A percentile compares a stretch with the other conserved stretches of the same genome.
Evolutionary conservation across 306 rosid species (phyloP).

Genomic region (Quillaja saponaria): DNA sequence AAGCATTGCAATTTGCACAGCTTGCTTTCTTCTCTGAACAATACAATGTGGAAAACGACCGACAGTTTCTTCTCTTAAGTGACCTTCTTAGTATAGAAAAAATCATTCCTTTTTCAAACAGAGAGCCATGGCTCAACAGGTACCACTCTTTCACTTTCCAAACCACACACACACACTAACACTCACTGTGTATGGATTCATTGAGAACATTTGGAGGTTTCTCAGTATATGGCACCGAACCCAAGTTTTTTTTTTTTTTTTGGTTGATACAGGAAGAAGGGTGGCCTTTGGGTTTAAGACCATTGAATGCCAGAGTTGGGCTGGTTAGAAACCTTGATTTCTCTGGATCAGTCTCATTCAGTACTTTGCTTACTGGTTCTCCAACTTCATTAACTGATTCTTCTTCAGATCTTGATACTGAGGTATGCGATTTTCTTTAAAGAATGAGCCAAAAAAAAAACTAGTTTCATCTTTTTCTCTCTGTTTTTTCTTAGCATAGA

Average conservation of each 20-base stretch:
- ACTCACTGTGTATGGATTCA: conserved; percentile 3
- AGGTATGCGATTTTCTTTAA: conserved; percentile 39
- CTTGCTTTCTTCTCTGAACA: conserved; percentile 10
- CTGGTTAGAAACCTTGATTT: conserved; percentile 50
- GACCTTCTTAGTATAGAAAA: conserved; percentile 26
- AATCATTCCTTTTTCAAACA: conserved; percentile 22
- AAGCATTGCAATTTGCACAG: conserved; percentile 24
- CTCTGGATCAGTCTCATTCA: conserved; percentile 71
- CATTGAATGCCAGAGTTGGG: conserved; percentile 64
- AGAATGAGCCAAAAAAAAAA: not conserved
- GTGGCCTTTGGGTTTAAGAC: conserved; percentile 84
- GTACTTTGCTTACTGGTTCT: conserved; percentile 61
- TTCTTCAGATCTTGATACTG: conserved; percentile 67
- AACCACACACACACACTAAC: not conserved
- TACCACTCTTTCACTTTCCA: conserved; percentile 14
- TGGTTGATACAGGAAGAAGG: conserved; percentile 64
- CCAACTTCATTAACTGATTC: conserved; percentile 43
- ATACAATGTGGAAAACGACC: conserved; percentile 36
- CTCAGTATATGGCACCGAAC: not conserved
- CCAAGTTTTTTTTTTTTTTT: not conserved
- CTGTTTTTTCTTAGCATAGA: conserved; percentile 3
- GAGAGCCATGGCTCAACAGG: conserved; percentile 62
- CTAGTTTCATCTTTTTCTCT: conserved; percentile 3
- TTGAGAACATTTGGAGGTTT: conserved; percentile 24
- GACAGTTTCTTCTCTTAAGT: conserved; percentile 34